These are phyloP conservation scores for Amanita muscaria DNA, from an alignment of 768 basidiomycete species.

Conservation along the genomic window DNA sequence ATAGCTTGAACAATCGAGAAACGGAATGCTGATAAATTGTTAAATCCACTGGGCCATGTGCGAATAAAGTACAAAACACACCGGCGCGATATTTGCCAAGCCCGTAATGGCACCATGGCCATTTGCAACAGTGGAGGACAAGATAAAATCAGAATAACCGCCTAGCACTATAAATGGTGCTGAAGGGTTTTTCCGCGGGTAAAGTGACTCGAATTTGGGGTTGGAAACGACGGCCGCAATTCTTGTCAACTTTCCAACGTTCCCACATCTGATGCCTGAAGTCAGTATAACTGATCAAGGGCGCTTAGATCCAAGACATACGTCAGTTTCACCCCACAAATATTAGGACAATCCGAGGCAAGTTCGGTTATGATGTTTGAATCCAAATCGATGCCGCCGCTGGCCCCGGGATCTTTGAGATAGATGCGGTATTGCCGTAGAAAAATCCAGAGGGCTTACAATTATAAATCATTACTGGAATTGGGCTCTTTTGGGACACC, in stretches of 20 bases:
- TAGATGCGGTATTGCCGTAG: slow-evolving; percentile 11
- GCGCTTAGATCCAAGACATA: slow-evolving; percentile 28
- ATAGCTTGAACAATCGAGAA: slow-evolving; percentile 52
- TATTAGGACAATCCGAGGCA: slow-evolving; percentile 66
- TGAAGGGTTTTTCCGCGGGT: slow-evolving; percentile 60
- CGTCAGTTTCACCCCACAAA: slow-evolving; percentile 86
- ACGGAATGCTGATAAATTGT: slow-evolving; percentile 40
- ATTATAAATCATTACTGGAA: slow-evolving; percentile 86
- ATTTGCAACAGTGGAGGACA: slow-evolving; percentile 61
- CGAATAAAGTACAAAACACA: slow-evolving; percentile 24
- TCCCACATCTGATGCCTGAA: slow-evolving; percentile 56
- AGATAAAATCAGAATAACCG: slow-evolving; percentile 78
- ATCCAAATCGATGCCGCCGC: slow-evolving; percentile 86
- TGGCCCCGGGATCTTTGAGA: slow-evolving; percentile 67
- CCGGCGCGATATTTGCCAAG: slow-evolving; percentile 77
- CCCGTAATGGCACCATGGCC: slow-evolving; percentile 90
- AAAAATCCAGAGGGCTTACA: slow-evolving; percentile 38
- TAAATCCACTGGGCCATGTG: slow-evolving; percentile 3
- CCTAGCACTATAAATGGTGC: slow-evolving; percentile 80
- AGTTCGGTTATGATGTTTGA: slow-evolving; percentile 81
- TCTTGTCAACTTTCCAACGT: slow-evolving; percentile 85
- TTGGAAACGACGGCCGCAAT: slow-evolving; percentile 62
- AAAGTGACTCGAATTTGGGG: slow-evolving; percentile 40
- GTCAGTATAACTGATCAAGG: slow-evolving; percentile 8
- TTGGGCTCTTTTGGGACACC: slow-evolving; percentile 69